A percentile compares a stretch with the other conserved stretches of the same genome.
These are phyloP conservation scores for Luzula sylvatica DNA, from an alignment of 176 grass and related monocot genomes.

Conservation along the genomic window DNA sequence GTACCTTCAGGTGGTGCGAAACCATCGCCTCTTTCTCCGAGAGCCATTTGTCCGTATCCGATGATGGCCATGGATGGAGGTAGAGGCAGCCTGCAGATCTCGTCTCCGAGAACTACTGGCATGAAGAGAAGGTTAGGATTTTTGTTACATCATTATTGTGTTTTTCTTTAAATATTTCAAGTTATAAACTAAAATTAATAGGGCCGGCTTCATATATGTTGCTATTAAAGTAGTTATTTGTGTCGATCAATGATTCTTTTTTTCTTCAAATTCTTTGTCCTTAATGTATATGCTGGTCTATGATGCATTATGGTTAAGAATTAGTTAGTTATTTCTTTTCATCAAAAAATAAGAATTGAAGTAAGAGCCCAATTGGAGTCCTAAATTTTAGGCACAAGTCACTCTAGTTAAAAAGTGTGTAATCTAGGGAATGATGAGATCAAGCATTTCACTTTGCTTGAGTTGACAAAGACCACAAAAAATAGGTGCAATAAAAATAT, in stretches of 20 bases:
- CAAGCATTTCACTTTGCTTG: slow-evolving; percentile 22
- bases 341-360: too few relatives aligned
- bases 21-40: slow-evolving; percentile 37
- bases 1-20: not conserved
- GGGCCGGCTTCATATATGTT: too few relatives aligned
- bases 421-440: slow-evolving; percentile 10
- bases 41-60: slow-evolving; percentile 31
- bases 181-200: not conserved
- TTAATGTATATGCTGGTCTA: too few relatives aligned
- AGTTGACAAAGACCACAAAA: slow-evolving; percentile 17
- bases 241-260: not conserved
- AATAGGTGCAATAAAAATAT: not conserved
- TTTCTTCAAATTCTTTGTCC: not conserved
- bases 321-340: too few relatives aligned
- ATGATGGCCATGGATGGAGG: slow-evolving; percentile 23
- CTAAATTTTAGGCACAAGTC: slow-evolving; percentile 16
- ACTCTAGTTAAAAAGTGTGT: slow-evolving; percentile 3
- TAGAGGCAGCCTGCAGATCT: slow-evolving; percentile 41
- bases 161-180: not conserved
- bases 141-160: not conserved
- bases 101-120: slow-evolving; percentile 28
- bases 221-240: too few relatives aligned
- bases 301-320: too few relatives aligned
- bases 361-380: slow-evolving; percentile 20
- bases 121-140: slow-evolving; percentile 67